Evolutionary conservation across 768 basidiomycete genomes (phyloP), one percentile per base, ranked within the genome.

Genomic region (Rhizopogon roseolus): DNA sequence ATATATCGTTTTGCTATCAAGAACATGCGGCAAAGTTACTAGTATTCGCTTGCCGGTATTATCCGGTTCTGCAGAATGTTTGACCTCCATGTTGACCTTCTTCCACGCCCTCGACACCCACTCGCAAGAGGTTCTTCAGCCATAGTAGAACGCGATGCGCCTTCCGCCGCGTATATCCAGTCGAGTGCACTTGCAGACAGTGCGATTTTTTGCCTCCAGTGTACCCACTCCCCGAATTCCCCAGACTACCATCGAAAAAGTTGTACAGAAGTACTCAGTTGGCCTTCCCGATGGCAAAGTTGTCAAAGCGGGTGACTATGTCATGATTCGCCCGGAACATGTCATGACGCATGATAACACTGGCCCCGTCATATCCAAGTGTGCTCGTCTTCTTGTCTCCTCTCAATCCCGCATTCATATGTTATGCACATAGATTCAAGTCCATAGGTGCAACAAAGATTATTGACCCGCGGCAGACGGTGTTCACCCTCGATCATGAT

Each of bases 301-400:
- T 14, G 90, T 98, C 60, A 85, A 83, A 62, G 91, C 94, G 37
- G 97, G 96, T 13, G 97, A 99, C 85, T 98, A 98, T 84, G 94
- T 98, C 38, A 99, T 98, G 95, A 97, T 99, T 73, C 84, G 85
- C 40, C 97, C 97, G 22, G 88, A 98, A 67, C 93, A 98, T 81
- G 94, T 98, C 61, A 95, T 95, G 93, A 95, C 92, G 9, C 93
- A 95, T 60, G 97, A 99, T 65, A 98, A 98, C 67, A 99, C 97
- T 11, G 97, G 94, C 0, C 96, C 97, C 6, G 95, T 99, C 58
- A 96, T 99, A 56, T 86, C 90, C 66, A 99, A 98, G 94, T 94
- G 65, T 65, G 88, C 39, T 41, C 53, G 2, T 43, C 50, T 17
- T 57, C 38, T 39, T 41, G 8, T 54, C 37, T 9, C 10, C 6